Evolutionary conservation across 345 rosid genomes (phyloP), one percentile per base, ranked within the genome.

Genomic region (Streptanthus diversifolius): DNA sequence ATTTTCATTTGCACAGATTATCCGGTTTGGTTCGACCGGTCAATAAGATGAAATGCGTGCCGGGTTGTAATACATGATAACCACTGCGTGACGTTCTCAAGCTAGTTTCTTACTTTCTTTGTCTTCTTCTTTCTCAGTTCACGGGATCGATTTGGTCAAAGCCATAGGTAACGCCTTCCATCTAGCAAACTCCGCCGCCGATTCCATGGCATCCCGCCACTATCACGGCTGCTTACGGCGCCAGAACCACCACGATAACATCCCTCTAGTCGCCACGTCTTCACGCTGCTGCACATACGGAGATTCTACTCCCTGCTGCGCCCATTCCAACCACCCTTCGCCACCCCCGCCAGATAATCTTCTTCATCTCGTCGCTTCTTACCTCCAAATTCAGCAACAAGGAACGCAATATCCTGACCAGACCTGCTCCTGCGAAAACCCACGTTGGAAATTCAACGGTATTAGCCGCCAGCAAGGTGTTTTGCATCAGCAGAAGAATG

Each of bases 181-280:
- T 63, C 52, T 40, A 36, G 37, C 48, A 17, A 33, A 58, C 67
- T 51, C 64, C 70, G 59, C 52, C 53, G 47, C 17, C 64, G 22
- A 52, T 14, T 54, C 70, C 63, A 86, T 92, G 98, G 90, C 89
- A 7, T 79, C 81, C 27, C 82, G 73, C 63, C 83, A 70, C 75
- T 79, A 52, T 64, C 80, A 70, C 63, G 64, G 48, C 59, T 82
- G 69, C 72, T 73, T 14, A 68, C 68, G 56, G 1, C 47, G 22
- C 21, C 73, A 49, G 1, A 74, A 30, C 36, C 61, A 49, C 77
- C 82, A 60, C 71, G 73, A 35, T 24, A 71, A 63, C 63, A 13
- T 77, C 68, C 33, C 78, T 57, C 44, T 8, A 37, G 3, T 49
- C n/a, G 37, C 56, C 68, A 49, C 79, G 39, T 49, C 73, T 39